A percentile compares a stretch with the other conserved stretches of the same genome.
Evolutionary conservation across 1,284 basidiomycete species (phyloP).

Genomic region (Ganoderma sp.): DNA sequence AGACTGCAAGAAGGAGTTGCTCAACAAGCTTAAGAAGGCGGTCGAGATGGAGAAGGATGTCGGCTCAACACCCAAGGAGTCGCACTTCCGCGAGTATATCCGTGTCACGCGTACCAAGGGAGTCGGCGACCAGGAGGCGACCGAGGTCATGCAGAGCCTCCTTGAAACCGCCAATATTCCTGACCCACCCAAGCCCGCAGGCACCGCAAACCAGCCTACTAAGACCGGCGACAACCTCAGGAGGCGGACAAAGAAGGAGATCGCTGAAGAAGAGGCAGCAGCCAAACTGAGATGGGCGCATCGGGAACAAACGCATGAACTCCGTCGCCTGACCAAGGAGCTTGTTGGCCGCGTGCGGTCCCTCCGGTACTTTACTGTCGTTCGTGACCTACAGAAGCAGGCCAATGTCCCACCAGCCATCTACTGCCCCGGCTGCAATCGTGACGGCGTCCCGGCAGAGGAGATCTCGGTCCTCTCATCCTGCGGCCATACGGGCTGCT

Average conservation of each 20-base stretch:
- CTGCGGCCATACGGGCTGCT: constrained; percentile 88
- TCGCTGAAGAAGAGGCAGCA: constrained; percentile 53
- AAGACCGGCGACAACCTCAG: constrained; percentile 42
- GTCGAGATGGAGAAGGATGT: constrained; percentile 72
- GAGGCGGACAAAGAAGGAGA: constrained; percentile 60
- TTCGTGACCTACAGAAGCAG: constrained; percentile 86
- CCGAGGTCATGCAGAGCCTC: constrained; percentile 60
- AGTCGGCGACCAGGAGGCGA: constrained; percentile 80
- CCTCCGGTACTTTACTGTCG: constrained; percentile 87
- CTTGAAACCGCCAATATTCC: constrained; percentile 65
- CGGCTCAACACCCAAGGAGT: constrained; percentile 66
- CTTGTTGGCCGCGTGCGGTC: constrained; percentile 88
- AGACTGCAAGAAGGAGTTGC: constrained; percentile 79
- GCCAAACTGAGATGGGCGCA: constrained; percentile 80
- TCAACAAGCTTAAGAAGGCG: constrained; percentile 67
- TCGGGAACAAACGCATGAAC: constrained; percentile 85
- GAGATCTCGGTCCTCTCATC: constrained; percentile 87
- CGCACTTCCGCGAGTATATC: constrained; percentile 79
- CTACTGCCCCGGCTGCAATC: constrained; percentile 65
- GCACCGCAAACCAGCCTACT: constrained; percentile 29
- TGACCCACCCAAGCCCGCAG: constrained; percentile 34
- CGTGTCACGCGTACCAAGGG: constrained; percentile 71
- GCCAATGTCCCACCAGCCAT: constrained; percentile 59
- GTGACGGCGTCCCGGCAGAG: constrained; percentile 60
- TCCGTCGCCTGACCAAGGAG: constrained; percentile 85